These are phyloP conservation scores for Albatrellus sp. DNA, from an alignment of 1,284 basidiomycete species.

Conservation along the genomic window DNA sequence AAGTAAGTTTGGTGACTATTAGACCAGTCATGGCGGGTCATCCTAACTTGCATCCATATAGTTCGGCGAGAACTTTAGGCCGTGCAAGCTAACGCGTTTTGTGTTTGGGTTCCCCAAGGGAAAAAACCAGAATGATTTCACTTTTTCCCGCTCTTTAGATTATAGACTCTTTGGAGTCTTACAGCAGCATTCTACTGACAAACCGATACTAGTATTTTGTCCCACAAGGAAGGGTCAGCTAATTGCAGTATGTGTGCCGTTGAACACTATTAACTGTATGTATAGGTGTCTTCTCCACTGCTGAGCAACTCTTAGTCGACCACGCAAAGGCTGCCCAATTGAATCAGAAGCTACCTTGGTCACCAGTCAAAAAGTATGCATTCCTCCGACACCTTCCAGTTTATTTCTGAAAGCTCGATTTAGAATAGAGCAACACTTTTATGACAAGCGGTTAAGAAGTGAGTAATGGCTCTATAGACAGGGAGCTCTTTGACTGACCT, in stretches of 20 bases:
- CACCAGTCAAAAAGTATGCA: conserved; percentile 33
- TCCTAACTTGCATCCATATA: conserved; percentile 18
- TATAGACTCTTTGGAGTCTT: conserved; percentile 62
- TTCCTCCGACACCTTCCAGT: neutral
- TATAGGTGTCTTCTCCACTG: conserved; percentile 57
- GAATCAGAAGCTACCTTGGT: conserved; percentile 53
- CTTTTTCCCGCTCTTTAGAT: conserved; percentile 65
- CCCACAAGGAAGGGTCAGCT: conserved; percentile 68
- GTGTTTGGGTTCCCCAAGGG: conserved; percentile 52
- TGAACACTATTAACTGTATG: neutral
- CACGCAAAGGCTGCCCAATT: conserved; percentile 45
- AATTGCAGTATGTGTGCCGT: neutral
- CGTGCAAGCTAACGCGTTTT: conserved; percentile 67
- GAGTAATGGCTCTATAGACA: conserved; percentile 8
- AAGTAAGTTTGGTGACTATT: conserved; percentile 29
- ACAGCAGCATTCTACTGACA: conserved; percentile 56
- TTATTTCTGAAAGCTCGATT: neutral
- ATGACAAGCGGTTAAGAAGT: conserved; percentile 55
- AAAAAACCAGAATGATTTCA: conserved; percentile 68
- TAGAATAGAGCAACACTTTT: conserved; percentile 42
- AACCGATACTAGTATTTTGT: conserved; percentile 79
- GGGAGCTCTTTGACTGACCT: neutral
- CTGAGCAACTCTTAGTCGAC: conserved; percentile 62
- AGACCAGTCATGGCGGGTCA: neutral
- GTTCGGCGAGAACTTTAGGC: conserved; percentile 88